Percentiles rank a stretch among this genome's conserved stretches.
phyloP scores from a whole-genome alignment of 2,329 filamentous ascomycete genomes.

The Zymoseptoria crescenta region DNA sequence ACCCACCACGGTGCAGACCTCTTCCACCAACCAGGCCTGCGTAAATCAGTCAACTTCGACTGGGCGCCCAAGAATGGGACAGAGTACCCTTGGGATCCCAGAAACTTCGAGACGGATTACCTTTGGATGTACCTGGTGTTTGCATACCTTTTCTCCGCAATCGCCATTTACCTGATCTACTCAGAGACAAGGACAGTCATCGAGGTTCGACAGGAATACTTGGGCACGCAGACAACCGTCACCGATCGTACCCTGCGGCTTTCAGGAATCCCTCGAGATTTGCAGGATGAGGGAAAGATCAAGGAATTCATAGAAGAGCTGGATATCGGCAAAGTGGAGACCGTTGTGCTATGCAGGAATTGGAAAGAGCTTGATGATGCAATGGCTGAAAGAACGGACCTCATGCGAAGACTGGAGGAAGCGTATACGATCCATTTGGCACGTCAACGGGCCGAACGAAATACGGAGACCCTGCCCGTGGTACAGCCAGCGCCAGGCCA shows the following conservation, averaged over 20 bases:
- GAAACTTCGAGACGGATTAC: conserved; percentile 47
- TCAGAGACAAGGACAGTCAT: conserved; percentile 80
- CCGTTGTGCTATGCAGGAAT: conserved; percentile 74
- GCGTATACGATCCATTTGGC: conserved; percentile 74
- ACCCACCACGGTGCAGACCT: conserved; percentile 1
- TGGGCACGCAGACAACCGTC: conserved; percentile 89
- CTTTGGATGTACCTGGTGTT: conserved; percentile 94
- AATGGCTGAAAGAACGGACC: conserved; percentile 56
- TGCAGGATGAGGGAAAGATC: conserved; percentile 75
- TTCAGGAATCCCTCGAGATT: conserved; percentile 72
- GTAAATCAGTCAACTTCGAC: background rate
- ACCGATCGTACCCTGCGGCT: conserved; percentile 90
- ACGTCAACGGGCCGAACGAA: conserved; percentile 44
- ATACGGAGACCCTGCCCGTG: conserved; percentile 43
- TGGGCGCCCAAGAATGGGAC: background rate
- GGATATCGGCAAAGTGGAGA: conserved; percentile 82
- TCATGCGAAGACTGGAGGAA: conserved; percentile 69
- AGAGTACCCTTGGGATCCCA: conserved; percentile 2
- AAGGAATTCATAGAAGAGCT: conserved; percentile 81
- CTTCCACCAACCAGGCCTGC: background rate
- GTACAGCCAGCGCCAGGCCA: conserved; percentile 37
- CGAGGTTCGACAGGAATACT: conserved; percentile 75
- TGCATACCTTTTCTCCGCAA: conserved; percentile 78
- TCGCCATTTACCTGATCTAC: conserved; percentile 77
- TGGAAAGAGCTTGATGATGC: conserved; percentile 76